Conservation (phyloP, 2,329 filamentous ascomycete species). For the Colletotrichum cordylinicola region DNA sequence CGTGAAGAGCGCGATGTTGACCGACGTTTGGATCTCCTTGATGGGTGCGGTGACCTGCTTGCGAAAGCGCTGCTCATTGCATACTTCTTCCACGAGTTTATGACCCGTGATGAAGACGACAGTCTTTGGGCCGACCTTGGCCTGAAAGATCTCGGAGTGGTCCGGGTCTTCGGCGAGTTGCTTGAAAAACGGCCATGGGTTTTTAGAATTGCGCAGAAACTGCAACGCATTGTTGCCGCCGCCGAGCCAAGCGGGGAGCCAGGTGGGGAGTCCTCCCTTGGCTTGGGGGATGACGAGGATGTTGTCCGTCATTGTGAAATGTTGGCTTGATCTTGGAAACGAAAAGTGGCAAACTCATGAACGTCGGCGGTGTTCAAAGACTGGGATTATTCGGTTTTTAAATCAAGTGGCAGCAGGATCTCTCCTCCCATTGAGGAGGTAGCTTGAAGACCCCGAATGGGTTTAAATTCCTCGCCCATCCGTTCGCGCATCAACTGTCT, state of each 20-base stretch:
- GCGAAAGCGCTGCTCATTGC: slow-evolving; percentile 58
- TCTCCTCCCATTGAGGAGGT: too few species aligned
- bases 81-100: slow-evolving; percentile 48
- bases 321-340: background rate
- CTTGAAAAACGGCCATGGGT: slow-evolving; percentile 42
- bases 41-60: slow-evolving; percentile 60
- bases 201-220: too few species aligned
- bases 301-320: background rate
- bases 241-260: too few species aligned
- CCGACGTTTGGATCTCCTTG: slow-evolving; percentile 55
- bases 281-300: background rate
- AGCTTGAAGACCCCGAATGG: background rate
- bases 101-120: slow-evolving; percentile 47
- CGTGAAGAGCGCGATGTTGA: slow-evolving; percentile 59
- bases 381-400: too few species aligned
- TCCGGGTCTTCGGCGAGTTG: too few species aligned
- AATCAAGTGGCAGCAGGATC: too few species aligned
- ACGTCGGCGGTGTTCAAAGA: too few species aligned
- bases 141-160: slow-evolving; percentile 45
- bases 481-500: slow-evolving; percentile 1
- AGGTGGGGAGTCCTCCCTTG: background rate
- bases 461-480: background rate
- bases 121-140: slow-evolving; percentile 37
- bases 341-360: too few species aligned
- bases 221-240: too few species aligned